Evolutionary conservation across 805 yeast genomes (phyloP).

Genomic region (Wickerhamiella brachini): DNA sequence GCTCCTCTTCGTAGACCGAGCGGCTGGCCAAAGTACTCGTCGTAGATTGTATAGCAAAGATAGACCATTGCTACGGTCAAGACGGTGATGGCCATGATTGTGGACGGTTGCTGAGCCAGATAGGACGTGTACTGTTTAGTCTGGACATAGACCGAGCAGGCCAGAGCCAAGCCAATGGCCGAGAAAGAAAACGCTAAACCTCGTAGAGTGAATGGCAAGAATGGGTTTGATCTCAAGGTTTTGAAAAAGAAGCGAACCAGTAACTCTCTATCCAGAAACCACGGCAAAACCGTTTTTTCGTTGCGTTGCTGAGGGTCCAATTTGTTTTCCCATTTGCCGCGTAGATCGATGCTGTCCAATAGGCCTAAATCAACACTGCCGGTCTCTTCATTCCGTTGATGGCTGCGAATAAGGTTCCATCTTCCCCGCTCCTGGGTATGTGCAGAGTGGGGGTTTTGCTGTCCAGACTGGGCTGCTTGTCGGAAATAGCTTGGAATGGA

Average conservation of each 20-base stretch:
- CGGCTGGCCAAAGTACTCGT: constrained; percentile 87
- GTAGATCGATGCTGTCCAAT: constrained; percentile 12
- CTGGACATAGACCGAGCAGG: constrained; percentile 34
- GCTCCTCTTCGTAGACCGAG: constrained; percentile 76
- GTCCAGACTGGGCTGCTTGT: background rate
- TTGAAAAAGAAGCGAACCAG: constrained; percentile 5
- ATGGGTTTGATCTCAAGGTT: constrained; percentile 58
- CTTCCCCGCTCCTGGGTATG: background rate
- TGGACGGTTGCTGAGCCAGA: constrained; percentile 39
- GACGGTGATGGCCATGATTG: constrained; percentile 83
- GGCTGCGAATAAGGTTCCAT: background rate
- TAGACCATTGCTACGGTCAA: constrained; percentile 68
- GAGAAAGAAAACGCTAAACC: constrained; percentile 44
- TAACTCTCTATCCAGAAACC: constrained; percentile 1
- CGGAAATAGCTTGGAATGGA: constrained; percentile 11
- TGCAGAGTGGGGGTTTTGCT: background rate
- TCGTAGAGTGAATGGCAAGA: constrained; percentile 67
- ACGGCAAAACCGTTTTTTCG: background rate
- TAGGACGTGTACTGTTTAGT: constrained; percentile 18
- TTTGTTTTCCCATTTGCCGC: constrained; percentile 14
- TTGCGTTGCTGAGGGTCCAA: constrained; percentile 5
- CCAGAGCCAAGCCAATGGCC: constrained; percentile 56
- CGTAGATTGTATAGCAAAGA: constrained; percentile 68
- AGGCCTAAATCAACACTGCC: constrained; percentile 6
- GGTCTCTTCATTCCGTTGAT: background rate